Percentiles rank a stretch among this genome's conserved stretches.
Conservation (phyloP, 75 land plant genomes). For the Pinus taeda region DNA sequence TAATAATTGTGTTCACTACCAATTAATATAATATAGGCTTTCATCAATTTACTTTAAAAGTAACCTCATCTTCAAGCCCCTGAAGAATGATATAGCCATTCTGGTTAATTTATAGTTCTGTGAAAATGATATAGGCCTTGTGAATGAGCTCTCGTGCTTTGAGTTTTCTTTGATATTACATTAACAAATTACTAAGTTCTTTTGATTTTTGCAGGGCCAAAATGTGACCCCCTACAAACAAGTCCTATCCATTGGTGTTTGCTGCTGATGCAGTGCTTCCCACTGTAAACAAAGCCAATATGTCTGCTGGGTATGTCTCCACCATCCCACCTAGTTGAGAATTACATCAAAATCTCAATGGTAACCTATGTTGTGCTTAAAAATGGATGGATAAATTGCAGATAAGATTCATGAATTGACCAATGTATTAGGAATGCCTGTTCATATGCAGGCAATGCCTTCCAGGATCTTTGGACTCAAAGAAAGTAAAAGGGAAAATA, state of each 20-base stretch:
- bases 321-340: background rate
- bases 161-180: background rate
- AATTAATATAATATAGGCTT: no score
- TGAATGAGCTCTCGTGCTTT: background rate
- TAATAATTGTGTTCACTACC: no score
- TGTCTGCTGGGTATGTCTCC: conserved; percentile 25
- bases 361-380: no score
- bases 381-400: no score
- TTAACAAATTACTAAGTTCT: background rate
- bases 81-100: no score
- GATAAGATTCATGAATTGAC: no score
- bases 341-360: no score
- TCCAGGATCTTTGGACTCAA: conserved; percentile 17
- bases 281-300: conserved; percentile 10
- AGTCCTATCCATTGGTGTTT: conserved; percentile 55
- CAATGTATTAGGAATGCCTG: no score
- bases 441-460: conserved; percentile 11
- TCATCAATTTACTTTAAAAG: no score
- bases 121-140: no score
- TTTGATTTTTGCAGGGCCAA: conserved; percentile 43
- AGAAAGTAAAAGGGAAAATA: conserved; percentile 25
- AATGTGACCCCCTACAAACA: conserved; percentile 46
- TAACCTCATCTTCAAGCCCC: no score
- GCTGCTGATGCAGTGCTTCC: conserved; percentile 46
- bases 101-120: no score